Conservation (phyloP, 371 early-diverging fungal species). For the Actinomortierella ambigua region DNA sequence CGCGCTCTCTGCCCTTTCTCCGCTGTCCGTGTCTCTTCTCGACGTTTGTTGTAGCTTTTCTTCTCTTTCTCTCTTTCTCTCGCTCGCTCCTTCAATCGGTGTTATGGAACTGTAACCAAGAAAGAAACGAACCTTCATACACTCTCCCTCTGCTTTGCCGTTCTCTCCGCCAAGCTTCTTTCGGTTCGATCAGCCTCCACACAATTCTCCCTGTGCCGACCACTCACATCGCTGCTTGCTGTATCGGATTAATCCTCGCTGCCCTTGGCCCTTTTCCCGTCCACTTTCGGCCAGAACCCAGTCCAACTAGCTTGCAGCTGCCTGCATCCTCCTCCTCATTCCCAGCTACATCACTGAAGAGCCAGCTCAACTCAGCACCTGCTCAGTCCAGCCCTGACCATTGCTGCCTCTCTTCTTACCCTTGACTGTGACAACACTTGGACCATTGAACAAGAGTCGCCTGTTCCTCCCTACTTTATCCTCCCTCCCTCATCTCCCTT, state of each 20-base stretch:
- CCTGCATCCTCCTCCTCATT: no score
- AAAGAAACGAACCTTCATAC: not conserved
- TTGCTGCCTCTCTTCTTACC: not conserved
- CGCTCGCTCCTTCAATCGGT: no score
- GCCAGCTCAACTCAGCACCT: no score
- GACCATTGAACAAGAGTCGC: conserved; percentile 5
- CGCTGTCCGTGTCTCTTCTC: no score
- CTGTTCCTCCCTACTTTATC: conserved; percentile 2
- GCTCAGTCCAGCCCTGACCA: not conserved
- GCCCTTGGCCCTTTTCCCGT: not conserved
- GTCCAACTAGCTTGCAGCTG: not conserved
- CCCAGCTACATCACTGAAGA: no score
- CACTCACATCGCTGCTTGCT: not conserved
- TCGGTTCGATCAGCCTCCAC: not conserved
- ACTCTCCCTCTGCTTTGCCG: not conserved
- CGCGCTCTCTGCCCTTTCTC: no score
- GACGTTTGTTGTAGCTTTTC: no score
- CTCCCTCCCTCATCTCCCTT: not conserved
- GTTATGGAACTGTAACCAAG: no score
- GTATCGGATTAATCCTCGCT: not conserved
- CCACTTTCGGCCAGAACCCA: not conserved
- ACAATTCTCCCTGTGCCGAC: no score
- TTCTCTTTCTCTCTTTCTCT: no score
- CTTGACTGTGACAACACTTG: not conserved
- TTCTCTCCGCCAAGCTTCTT: not conserved